Evolutionary conservation across 805 yeast species (phyloP).

Genomic region (Metschnikowia colocasiae): DNA sequence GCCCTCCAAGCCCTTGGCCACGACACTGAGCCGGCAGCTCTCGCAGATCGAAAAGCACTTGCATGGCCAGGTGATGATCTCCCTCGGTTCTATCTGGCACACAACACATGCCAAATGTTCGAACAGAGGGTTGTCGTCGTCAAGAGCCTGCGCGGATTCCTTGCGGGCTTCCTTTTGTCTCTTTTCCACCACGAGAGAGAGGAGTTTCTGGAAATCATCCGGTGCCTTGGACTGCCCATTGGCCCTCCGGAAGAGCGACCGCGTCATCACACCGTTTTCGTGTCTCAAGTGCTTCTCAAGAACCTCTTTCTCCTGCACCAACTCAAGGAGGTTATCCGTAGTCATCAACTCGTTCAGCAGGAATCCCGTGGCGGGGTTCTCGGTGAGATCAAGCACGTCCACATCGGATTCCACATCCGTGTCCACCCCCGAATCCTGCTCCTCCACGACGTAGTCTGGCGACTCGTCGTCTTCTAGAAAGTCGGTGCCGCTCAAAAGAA

Average conservation of each 20-base stretch:
- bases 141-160: slow-evolving; percentile 7
- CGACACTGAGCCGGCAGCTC: slow-evolving; percentile 69
- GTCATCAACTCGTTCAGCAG: slow-evolving; percentile 12
- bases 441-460: slow-evolving; percentile 10
- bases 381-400: slow-evolving; percentile 7
- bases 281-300: slow-evolving; percentile 28
- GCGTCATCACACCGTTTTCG: slow-evolving; percentile 27
- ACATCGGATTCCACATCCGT: slow-evolving; percentile 12
- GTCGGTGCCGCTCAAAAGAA: not conserved
- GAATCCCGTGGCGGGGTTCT: not conserved
- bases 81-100: slow-evolving; percentile 71
- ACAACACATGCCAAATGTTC: slow-evolving; percentile 62
- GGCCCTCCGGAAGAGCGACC: slow-evolving; percentile 26
- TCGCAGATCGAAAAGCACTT: slow-evolving; percentile 87
- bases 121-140: slow-evolving; percentile 26
- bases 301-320: slow-evolving; percentile 18
- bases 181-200: slow-evolving; percentile 22
- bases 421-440: slow-evolving; percentile 5
- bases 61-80: slow-evolving; percentile 90
- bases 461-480: slow-evolving; percentile 11
- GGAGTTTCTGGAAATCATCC: slow-evolving; percentile 16
- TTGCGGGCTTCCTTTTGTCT: slow-evolving; percentile 2
- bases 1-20: slow-evolving; percentile 64
- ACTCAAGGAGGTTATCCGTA: slow-evolving; percentile 13
- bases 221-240: not conserved